phyloP scores from a whole-genome alignment of 805 yeast genomes.

The Metschnikowia drakensbergensis region DNA sequence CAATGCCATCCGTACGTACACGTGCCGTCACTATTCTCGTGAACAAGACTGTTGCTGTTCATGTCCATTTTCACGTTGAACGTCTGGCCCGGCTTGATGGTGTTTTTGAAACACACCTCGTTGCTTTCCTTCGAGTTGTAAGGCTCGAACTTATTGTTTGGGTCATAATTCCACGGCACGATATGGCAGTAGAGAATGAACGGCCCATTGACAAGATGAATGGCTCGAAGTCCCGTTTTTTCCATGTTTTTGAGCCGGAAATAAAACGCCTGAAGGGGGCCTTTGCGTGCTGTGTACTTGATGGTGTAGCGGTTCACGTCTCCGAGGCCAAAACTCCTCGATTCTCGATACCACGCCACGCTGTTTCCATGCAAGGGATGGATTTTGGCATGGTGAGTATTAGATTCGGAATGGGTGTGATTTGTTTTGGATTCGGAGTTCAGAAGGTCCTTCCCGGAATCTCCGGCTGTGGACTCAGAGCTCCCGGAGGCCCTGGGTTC shows the following conservation, averaged over 20 bases:
- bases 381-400: neutral
- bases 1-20: conserved; percentile 33
- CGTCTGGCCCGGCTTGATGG: conserved; percentile 66
- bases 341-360: conserved; percentile 35
- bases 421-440: neutral
- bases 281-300: conserved; percentile 18
- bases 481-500: neutral
- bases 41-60: conserved; percentile 40
- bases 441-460: neutral
- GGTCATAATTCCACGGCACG: conserved; percentile 34
- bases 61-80: conserved; percentile 54
- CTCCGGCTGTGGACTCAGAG: neutral
- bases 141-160: conserved; percentile 23
- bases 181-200: conserved; percentile 44
- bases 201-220: conserved; percentile 42
- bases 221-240: conserved; percentile 34
- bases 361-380: neutral
- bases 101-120: conserved; percentile 37
- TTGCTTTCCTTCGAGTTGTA: conserved; percentile 17
- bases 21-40: conserved; percentile 14
- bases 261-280: conserved; percentile 18
- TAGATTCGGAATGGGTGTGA: neutral
- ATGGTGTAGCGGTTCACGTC: conserved; percentile 36
- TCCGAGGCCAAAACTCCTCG: conserved; percentile 33
- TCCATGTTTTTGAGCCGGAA: conserved; percentile 40